Base-by-base conservation (phyloP, 202 grass and related monocot species). In the Saccharum hybrid region DNA sequence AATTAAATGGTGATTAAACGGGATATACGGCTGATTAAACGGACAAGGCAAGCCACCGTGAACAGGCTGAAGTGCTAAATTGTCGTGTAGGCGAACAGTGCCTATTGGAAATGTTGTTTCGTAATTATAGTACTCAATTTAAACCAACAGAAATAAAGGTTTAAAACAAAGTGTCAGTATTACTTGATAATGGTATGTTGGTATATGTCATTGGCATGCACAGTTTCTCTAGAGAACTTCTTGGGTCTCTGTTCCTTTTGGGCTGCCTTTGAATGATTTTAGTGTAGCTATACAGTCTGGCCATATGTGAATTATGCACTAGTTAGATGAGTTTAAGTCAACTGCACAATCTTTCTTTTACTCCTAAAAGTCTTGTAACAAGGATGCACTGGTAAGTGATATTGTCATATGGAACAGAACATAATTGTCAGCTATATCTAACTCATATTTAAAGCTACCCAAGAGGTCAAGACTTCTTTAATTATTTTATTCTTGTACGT, bases 181-280 rank as follows among this genome's bases (percentile, higher is more conserved):
- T 37, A 37, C 36, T 5, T 37, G 36, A 37, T 37, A 37, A 37
- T 5, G 36, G 36, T n/a, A n/a, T n/a, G n/a, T n/a, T n/a, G n/a
- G n/a, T 37, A 3, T 34, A 45, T 46, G 64, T 8, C 4, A 8
- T 77, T 69, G 43, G 10, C 23, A 16, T 34, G 33, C 54, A 18
- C 36, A 42, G 7, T 9, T 79, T 33, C 4, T 18, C 41, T 33
- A n/a, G 23, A 33, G 61, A 48, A n/a, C 14, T 28, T 63, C 60
- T 19, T 78, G 28, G 15, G 48, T 51, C 14, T n/a, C 61, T 66
- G 28, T 70, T 81, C n/a, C 48, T 59, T 81, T 34, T 34, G 33
- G 33, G 33, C 33, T 34, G 33, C 33, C 9, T 67, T 6, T 66
- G 61, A 68, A 38, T 39, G 19, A 69, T 69, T 40, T 69, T 67